phyloP scores from a whole-genome alignment of 306 rosid species.

The Psophocarpus tetragonolobus region DNA sequence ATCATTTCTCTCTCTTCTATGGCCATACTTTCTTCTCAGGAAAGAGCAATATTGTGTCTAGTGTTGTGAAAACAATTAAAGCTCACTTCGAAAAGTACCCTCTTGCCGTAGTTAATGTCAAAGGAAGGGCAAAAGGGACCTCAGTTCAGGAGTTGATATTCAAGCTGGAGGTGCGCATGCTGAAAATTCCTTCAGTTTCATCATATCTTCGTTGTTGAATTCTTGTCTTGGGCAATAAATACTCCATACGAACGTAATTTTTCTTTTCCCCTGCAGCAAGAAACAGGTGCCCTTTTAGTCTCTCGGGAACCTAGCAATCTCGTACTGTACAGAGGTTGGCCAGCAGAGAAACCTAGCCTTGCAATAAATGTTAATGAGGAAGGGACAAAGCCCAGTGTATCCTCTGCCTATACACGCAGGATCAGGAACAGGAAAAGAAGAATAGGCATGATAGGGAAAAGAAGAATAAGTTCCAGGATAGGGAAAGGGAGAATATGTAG shows the following conservation, averaged over 20 bases:
- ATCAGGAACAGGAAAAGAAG: conserved; percentile 45
- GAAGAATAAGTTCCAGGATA: background rate
- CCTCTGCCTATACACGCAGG: conserved; percentile 44
- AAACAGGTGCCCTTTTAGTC: conserved; percentile 78
- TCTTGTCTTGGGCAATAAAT: background rate
- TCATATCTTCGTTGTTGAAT: background rate
- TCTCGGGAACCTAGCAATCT: conserved; percentile 91
- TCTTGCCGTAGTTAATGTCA: conserved; percentile 80
- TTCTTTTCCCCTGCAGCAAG: conserved; percentile 54
- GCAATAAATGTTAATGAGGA: conserved; percentile 31
- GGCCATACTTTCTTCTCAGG: conserved; percentile 49
- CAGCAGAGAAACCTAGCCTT: conserved; percentile 38
- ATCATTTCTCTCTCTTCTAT: background rate
- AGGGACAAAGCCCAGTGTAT: conserved; percentile 39
- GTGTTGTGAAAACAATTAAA: conserved; percentile 72
- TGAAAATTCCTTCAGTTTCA: conserved; percentile 12
- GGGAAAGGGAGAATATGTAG: background rate
- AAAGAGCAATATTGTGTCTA: conserved; percentile 69
- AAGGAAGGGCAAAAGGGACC: conserved; percentile 89
- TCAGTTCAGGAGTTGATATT: conserved; percentile 82
- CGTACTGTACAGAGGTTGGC: conserved; percentile 85
- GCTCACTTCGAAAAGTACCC: conserved; percentile 65
- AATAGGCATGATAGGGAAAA: background rate
- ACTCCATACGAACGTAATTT: conserved; percentile 28
- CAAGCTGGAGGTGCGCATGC: conserved; percentile 70